Evolutionary conservation across 2,329 filamentous ascomycete genomes (phyloP), one percentile per base, ranked within the genome.

Genomic region (Metarhizium rileyi): DNA sequence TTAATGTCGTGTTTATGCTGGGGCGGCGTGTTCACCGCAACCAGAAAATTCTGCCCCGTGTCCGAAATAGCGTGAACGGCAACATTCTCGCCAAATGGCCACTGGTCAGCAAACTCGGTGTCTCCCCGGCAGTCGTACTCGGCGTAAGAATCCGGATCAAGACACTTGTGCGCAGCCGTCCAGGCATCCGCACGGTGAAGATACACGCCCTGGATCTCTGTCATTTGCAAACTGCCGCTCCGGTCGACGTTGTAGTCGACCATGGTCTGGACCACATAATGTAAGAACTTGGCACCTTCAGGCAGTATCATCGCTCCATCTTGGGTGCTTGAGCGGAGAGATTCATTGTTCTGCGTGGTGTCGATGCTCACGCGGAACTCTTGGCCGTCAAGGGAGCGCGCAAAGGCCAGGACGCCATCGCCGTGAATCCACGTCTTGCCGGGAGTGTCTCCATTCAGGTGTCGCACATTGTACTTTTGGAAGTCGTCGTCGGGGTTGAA

Each of bases 61-160:
- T 66, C 58, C 0, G 64, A 62, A 1, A 75, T 68, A 5, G 71
- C 71, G 51, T 72, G 71, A 14, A 70, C 66, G 1, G 71, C 50
- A 2, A 69, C 65, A 23, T 73, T 68, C 16, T 72, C 69, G 5
- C 70, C 70, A 63, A 66, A 75, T 2, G 70, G 69, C 69, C 70
- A 73, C 49, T 69, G 52, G 3, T 53, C 58, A 2, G 46, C 47
- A 26, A 60, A 50, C 22, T 55, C 46, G 22, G 52, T 50, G 23
- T 57, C 59, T 10, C 61, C 61, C 20, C 60, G 59, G 48, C 62
- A 60, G 38, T 69, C 65, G 44, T 66, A 69, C 56, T 70, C 59
- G 0, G 54, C 65, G 51, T 61, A 70, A 9, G 60, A 56, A 2
- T 56, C 52, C 7, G 51, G 53, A 4, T 64, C 58, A 5, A 74